These are phyloP conservation scores for Colletotrichum costaricense DNA, from an alignment of 2,329 filamentous ascomycete species.

Conservation along the genomic window DNA sequence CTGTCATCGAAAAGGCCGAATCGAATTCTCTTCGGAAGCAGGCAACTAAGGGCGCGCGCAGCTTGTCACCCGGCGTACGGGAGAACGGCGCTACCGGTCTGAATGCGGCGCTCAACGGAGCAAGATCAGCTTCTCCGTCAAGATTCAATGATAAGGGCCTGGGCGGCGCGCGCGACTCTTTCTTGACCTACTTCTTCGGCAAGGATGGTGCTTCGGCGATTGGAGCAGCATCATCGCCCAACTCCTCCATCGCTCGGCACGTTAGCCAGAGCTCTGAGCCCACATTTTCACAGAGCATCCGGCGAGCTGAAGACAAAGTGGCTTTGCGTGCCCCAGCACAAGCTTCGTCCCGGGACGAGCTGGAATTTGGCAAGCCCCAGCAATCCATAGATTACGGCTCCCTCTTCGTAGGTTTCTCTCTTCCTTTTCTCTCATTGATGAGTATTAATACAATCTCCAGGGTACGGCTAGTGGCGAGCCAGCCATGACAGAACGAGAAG, in stretches of 20 bases:
- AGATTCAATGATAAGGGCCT: constrained; percentile 69
- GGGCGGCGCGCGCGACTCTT: constrained; percentile 83
- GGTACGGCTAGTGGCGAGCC: constrained; percentile 74
- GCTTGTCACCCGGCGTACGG: constrained; percentile 84
- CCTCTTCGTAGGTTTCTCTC: constrained; percentile 66
- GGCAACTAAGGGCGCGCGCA: constrained; percentile 72
- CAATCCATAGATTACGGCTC: constrained; percentile 54
- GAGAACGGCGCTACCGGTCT: constrained; percentile 73
- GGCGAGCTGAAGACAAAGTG: constrained; percentile 72
- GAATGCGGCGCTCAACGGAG: constrained; percentile 74
- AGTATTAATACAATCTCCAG: constrained; percentile 49
- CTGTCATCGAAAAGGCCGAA: constrained; percentile 62
- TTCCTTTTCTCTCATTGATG: not conserved
- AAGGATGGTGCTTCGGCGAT: constrained; percentile 78
- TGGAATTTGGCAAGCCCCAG: constrained; percentile 52
- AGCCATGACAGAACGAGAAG: constrained; percentile 92
- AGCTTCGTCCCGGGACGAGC: constrained; percentile 50
- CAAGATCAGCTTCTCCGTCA: constrained; percentile 70
- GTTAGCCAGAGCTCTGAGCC: constrained; percentile 84
- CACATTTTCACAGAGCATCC: constrained; percentile 85
- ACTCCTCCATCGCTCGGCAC: constrained; percentile 66
- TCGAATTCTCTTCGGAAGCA: constrained; percentile 63
- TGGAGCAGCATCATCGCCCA: constrained; percentile 49
- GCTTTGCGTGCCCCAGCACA: constrained; percentile 62
- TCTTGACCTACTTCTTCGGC: constrained; percentile 98